phyloP scores from a whole-genome alignment of 306 rosid species.

The barrel medic (Medicago truncatula) region MtrunA17r5.0-ANR NC_053049.1:16709001-16709500 shows the following conservation, averaged over 20 bases:
- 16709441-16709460: slow-evolving; percentile 88
- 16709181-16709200: slow-evolving; percentile 6
- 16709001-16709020: slow-evolving; percentile 62
- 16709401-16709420: slow-evolving; percentile 92
- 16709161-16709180: slow-evolving; percentile 36
- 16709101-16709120: slow-evolving; percentile 55
- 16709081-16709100: slow-evolving; percentile 47
- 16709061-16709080: slow-evolving; percentile 41
- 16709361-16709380: slow-evolving; percentile 43
- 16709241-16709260: slow-evolving; percentile 3
- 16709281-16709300: slow-evolving; percentile 44
- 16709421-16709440: slow-evolving; percentile 92
- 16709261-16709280: neutral
- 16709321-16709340: slow-evolving; percentile 16
- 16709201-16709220: neutral
- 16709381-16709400: slow-evolving; percentile 71
- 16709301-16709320: slow-evolving; percentile 36
- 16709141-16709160: slow-evolving; percentile 49
- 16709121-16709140: slow-evolving; percentile 62
- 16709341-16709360: slow-evolving; percentile 30
- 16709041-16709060: slow-evolving; percentile 56
- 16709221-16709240: neutral
- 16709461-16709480: slow-evolving; percentile 96
- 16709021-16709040: slow-evolving; percentile 61
- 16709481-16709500: neutral